These are phyloP conservation scores for Septoria linicola DNA, from an alignment of 2,329 filamentous ascomycete species.

Conservation along the genomic window DNA sequence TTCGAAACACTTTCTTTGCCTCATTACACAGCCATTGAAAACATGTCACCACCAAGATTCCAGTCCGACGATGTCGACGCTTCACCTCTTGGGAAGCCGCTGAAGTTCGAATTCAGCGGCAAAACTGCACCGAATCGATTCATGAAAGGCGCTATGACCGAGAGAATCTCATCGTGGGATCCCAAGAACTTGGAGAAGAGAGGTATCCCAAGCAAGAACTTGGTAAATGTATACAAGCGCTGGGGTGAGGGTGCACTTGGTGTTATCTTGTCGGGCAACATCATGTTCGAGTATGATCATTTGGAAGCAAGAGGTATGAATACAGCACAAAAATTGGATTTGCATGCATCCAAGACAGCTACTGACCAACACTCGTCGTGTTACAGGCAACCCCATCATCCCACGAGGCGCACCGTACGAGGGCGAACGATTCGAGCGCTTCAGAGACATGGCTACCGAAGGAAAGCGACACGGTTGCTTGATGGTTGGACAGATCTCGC, in stretches of 20 bases:
- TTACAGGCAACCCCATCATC: slow-evolving; percentile 59
- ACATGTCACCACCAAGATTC: slow-evolving; percentile 2
- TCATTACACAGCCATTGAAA: not conserved
- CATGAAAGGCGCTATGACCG: slow-evolving; percentile 67
- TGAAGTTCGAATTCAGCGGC: slow-evolving; percentile 50
- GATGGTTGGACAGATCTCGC: slow-evolving; percentile 61
- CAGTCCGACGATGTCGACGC: slow-evolving; percentile 33
- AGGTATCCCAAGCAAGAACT: slow-evolving; percentile 53
- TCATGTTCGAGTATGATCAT: slow-evolving; percentile 44
- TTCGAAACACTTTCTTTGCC: not conserved
- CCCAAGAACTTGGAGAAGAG: slow-evolving; percentile 53
- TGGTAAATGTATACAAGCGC: slow-evolving; percentile 58
- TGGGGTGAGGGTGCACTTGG: slow-evolving; percentile 62
- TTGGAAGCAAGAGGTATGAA: slow-evolving; percentile 10
- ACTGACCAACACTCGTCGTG: slow-evolving; percentile 40
- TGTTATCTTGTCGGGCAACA: slow-evolving; percentile 61
- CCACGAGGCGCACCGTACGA: slow-evolving; percentile 51
- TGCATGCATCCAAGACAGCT: slow-evolving; percentile 40
- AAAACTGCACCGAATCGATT: slow-evolving; percentile 63
- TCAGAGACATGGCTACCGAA: slow-evolving; percentile 55
- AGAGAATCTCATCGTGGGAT: slow-evolving; percentile 62
- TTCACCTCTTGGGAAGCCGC: slow-evolving; percentile 44
- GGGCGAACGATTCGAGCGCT: slow-evolving; percentile 60
- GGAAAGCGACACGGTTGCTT: slow-evolving; percentile 59
- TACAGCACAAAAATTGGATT: not conserved